Conservation (phyloP, 1,284 basidiomycete genomes). For the Trametes versicolor region DNA sequence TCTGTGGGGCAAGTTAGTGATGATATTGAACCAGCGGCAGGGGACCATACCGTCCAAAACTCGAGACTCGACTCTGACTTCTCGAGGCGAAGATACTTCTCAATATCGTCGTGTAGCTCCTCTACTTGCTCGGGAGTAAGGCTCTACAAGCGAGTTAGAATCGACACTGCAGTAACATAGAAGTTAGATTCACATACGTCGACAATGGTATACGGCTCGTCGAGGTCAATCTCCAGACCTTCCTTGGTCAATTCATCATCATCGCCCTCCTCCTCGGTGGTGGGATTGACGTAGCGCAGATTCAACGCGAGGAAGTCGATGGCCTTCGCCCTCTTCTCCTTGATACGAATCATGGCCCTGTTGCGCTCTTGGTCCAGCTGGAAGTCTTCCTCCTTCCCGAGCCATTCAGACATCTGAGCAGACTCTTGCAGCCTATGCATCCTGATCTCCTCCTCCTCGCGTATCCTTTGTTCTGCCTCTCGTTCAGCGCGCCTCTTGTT, state of each 20-base stretch:
- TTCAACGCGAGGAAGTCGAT: slow-evolving; percentile 96
- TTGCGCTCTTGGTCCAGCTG: slow-evolving; percentile 94
- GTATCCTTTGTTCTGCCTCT: slow-evolving; percentile 86
- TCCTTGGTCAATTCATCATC: slow-evolving; percentile 75
- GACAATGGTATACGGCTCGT: slow-evolving; percentile 97
- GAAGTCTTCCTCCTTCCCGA: slow-evolving; percentile 97
- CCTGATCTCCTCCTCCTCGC: slow-evolving; percentile 93
- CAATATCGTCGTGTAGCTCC: slow-evolving; percentile 95
- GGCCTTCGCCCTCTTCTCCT: slow-evolving; percentile 95
- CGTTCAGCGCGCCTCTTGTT: slow-evolving; percentile 92
- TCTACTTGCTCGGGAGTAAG: slow-evolving; percentile 89
- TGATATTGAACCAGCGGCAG: slow-evolving; percentile 11
- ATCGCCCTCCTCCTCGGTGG: slow-evolving; percentile 74
- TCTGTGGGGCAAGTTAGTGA: slow-evolving; percentile 53
- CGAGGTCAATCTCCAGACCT: slow-evolving; percentile 96
- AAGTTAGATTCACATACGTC: slow-evolving; percentile 66
- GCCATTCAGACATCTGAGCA: slow-evolving; percentile 97
- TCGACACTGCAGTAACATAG: not conserved
- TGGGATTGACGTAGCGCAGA: slow-evolving; percentile 84
- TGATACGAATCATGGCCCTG: slow-evolving; percentile 92
- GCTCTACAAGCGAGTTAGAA: slow-evolving; percentile 63
- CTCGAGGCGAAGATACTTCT: slow-evolving; percentile 91
- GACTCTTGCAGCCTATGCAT: slow-evolving; percentile 93
- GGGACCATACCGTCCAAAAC: slow-evolving; percentile 89
- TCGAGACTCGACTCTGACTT: slow-evolving; percentile 88